phyloP scores from a whole-genome alignment of 306 rosid species.

The Dalbergia cultrata region DNA sequence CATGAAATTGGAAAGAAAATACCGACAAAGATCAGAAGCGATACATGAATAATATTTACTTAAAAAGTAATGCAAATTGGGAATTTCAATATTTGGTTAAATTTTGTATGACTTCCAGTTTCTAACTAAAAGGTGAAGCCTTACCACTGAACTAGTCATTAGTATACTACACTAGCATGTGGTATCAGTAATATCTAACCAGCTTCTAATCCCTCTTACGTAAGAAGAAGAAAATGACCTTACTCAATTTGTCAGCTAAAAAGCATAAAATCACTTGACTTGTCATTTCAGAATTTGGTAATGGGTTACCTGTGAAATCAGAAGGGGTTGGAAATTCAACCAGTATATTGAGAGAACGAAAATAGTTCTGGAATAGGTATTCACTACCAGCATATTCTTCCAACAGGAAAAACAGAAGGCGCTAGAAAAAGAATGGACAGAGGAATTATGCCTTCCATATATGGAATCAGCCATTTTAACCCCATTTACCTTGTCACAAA shows the following conservation, averaged over 20 bases:
- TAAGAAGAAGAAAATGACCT: not conserved
- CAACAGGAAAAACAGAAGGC: constrained; percentile 10
- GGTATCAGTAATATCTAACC: not conserved
- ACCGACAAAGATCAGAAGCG: no score
- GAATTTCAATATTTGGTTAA: constrained; percentile 6
- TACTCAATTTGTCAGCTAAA: not conserved
- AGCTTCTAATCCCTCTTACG: not conserved
- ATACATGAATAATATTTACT: no score
- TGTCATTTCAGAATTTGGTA: constrained; percentile 20
- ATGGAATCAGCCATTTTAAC: not conserved
- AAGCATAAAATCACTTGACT: not conserved
- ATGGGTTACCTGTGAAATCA: constrained; percentile 8
- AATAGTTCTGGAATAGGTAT: constrained; percentile 30
- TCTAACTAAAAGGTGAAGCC: not conserved
- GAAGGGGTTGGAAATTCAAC: not conserved
- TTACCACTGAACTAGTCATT: not conserved
- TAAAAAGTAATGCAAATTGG: not conserved
- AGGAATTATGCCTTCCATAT: constrained; percentile 37
- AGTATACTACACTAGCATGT: no score
- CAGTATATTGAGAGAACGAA: not conserved
- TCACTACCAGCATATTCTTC: constrained; percentile 45
- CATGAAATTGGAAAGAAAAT: not conserved
- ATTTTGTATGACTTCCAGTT: not conserved
- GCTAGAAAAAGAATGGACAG: constrained; percentile 21
- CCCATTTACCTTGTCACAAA: constrained; percentile 25